A percentile compares a stretch with the other conserved stretches of the same genome.
phyloP scores from a whole-genome alignment of 2,329 filamentous ascomycete species.

The Nemania bipapillata region DNA sequence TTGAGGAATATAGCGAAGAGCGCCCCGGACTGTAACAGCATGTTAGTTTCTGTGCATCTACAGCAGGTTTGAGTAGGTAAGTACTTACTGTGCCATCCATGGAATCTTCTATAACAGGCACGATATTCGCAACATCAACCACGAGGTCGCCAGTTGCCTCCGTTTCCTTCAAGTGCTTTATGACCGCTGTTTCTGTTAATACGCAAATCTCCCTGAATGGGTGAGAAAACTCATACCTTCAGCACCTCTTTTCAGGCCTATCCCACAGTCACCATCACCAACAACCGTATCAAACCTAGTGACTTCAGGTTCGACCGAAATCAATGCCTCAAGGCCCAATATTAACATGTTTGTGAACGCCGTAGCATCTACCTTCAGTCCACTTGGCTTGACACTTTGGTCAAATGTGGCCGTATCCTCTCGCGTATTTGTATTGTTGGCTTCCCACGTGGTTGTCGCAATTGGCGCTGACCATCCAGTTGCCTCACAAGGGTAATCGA shows the following conservation, averaged over 20 bases:
- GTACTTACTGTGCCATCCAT: conserved; percentile 73
- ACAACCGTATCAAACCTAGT: conserved; percentile 83
- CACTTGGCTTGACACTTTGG: conserved; percentile 57
- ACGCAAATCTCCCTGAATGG: not conserved
- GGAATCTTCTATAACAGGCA: conserved; percentile 64
- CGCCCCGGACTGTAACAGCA: conserved; percentile 59
- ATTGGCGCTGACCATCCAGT: conserved; percentile 76
- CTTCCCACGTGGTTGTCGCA: conserved; percentile 71
- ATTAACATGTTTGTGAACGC: conserved; percentile 64
- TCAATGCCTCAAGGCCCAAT: conserved; percentile 68
- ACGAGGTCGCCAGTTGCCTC: conserved; percentile 64
- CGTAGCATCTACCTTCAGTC: conserved; percentile 64
- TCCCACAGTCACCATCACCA: conserved; percentile 90
- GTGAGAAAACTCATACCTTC: conserved; percentile 63
- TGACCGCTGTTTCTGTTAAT: conserved; percentile 57
- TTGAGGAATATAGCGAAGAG: conserved; percentile 88
- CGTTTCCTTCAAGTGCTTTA: conserved; percentile 60
- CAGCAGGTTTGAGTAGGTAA: conserved; percentile 16
- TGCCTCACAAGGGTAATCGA: conserved; percentile 76
- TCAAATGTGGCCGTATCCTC: conserved; percentile 53
- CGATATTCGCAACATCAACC: conserved; percentile 63
- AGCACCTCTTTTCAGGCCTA: conserved; percentile 86
- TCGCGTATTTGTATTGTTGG: conserved; percentile 61
- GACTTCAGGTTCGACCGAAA: conserved; percentile 75
- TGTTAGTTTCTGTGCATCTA: conserved; percentile 10